These are phyloP conservation scores for Gautieria morchelliformis DNA, from an alignment of 768 basidiomycete species.

Conservation along the genomic window DNA sequence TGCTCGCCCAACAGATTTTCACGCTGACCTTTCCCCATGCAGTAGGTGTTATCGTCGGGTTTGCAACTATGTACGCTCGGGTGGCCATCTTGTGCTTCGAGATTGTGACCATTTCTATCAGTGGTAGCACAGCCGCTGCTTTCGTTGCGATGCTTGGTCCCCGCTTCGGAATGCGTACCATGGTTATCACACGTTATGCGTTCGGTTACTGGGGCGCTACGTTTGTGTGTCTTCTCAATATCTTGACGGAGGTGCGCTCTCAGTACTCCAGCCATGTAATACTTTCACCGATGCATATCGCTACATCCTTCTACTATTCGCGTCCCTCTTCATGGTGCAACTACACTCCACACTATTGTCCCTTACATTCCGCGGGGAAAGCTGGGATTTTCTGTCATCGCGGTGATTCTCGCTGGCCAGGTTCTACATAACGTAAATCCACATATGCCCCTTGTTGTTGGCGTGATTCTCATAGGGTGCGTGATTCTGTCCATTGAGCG, in stretches of 20 bases:
- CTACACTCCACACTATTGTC: too few species aligned
- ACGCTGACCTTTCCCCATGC: slow-evolving; percentile 38
- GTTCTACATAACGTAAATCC: slow-evolving; percentile 2
- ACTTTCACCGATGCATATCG: too few species aligned
- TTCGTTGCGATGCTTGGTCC: slow-evolving; percentile 49
- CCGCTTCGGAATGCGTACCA: slow-evolving; percentile 41
- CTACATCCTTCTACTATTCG: too few species aligned
- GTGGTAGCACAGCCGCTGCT: slow-evolving; percentile 32
- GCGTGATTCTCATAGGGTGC: not conserved
- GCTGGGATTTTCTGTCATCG: slow-evolving; percentile 3
- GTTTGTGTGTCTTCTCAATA: slow-evolving; percentile 43
- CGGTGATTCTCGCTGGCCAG: not conserved
- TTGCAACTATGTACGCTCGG: not conserved
- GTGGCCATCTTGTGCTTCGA: too few species aligned
- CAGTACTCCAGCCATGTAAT: too few species aligned
- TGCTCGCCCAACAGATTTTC: slow-evolving; percentile 37
- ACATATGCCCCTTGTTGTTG: not conserved
- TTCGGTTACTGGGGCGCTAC: slow-evolving; percentile 40
- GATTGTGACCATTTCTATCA: not conserved
- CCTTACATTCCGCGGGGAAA: not conserved
- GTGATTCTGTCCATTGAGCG: not conserved
- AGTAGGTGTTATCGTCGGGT: not conserved
- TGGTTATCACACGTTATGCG: slow-evolving; percentile 41
- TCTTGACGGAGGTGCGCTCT: slow-evolving; percentile 33
- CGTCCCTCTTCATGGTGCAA: too few species aligned